Percentiles rank a stretch among this genome's conserved stretches.
Evolutionary conservation across 2,329 filamentous ascomycete genomes (phyloP).

Genomic region (Talaromyces verruculosus): DNA sequence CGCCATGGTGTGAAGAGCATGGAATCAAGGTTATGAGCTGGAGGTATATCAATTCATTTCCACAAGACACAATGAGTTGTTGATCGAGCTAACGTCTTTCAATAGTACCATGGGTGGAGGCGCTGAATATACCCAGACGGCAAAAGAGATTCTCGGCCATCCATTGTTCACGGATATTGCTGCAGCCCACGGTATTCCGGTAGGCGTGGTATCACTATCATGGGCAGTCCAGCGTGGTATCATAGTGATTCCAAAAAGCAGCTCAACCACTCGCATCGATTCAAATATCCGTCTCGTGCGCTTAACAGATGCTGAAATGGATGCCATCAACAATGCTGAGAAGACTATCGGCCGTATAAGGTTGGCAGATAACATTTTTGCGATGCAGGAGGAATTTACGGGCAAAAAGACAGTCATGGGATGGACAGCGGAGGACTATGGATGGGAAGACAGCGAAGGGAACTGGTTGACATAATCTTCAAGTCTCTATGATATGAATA

Average conservation of each 20-base stretch:
- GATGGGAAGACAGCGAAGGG: not conserved
- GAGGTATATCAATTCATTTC: not conserved
- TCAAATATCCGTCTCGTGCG: not conserved
- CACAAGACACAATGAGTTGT: not conserved
- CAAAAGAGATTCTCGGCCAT: not conserved
- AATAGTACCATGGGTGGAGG: not conserved
- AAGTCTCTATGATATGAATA: not conserved
- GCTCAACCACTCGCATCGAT: not conserved
- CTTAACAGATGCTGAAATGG: not conserved
- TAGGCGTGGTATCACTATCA: not conserved
- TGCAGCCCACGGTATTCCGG: not conserved
- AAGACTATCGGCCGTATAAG: not conserved
- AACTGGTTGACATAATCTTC: not conserved
- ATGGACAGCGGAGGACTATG: not conserved
- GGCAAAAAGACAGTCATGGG: not conserved
- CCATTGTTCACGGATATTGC: not conserved
- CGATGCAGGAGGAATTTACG: not conserved
- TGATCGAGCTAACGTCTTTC: not conserved
- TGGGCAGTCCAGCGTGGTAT: not conserved
- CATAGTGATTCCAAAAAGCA: not conserved
- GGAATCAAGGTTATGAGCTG: conserved; percentile 28
- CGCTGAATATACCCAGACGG: not conserved
- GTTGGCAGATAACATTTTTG: not conserved
- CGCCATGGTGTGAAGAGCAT: conserved; percentile 34
- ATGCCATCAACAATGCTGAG: not conserved